Evolutionary conservation across 2,329 filamentous ascomycete genomes (phyloP).

Genomic region (Exophiala calicioides): DNA sequence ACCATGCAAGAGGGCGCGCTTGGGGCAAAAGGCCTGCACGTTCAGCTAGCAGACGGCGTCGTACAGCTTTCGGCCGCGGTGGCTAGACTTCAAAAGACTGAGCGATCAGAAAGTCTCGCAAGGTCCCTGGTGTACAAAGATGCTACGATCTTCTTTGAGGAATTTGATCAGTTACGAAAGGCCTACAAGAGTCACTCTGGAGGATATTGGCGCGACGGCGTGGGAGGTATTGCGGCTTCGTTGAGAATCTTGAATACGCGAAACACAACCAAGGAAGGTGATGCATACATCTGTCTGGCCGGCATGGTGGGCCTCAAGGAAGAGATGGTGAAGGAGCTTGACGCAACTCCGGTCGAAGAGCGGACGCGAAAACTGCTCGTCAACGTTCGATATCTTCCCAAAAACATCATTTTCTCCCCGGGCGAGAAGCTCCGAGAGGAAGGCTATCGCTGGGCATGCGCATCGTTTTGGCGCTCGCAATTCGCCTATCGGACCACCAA

Average conservation of each 20-base stretch:
- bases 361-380: conserved; percentile 7
- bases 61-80: background rate
- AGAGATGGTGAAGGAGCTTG: too few species aligned
- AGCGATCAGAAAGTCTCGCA: background rate
- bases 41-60: conserved; percentile 6
- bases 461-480: conserved; percentile 14
- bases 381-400: conserved; percentile 4
- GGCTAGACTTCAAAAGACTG: background rate
- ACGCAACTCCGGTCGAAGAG: conserved; percentile 3
- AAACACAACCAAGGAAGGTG: conserved; percentile 8
- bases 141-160: conserved; percentile 8
- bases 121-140: conserved; percentile 1
- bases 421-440: conserved; percentile 6
- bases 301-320: conserved; percentile 11
- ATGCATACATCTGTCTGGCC: conserved; percentile 13
- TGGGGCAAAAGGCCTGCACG: conserved; percentile 6
- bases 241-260: conserved; percentile 9
- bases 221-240: conserved; percentile 9
- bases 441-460: conserved; percentile 12
- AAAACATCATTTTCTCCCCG: conserved; percentile 12
- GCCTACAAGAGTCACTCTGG: conserved; percentile 11
- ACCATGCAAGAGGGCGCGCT: conserved; percentile 43
- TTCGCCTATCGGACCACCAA: conserved; percentile 1
- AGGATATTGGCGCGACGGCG: conserved; percentile 12
- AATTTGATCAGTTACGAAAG: conserved; percentile 8